A percentile compares a stretch with the other conserved stretches of the same genome.
Conservation (phyloP, 768 basidiomycete genomes). For the Termitomyces sp. region DNA sequence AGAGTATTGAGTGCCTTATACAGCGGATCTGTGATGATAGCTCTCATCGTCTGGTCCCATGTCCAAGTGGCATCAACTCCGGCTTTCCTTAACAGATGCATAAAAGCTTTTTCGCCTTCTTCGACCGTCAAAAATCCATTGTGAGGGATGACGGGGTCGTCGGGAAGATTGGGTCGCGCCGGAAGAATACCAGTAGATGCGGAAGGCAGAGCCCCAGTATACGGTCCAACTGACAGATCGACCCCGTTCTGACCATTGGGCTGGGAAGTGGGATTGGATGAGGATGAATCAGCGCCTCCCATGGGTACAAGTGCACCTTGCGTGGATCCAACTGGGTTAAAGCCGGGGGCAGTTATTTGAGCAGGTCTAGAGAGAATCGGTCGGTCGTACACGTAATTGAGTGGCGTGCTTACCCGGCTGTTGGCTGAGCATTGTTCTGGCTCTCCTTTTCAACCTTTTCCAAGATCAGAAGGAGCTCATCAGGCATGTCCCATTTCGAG, state of each 20-base stretch:
- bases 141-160: conserved; percentile 84
- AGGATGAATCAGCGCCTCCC: conserved; percentile 45
- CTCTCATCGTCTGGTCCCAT: conserved; percentile 98
- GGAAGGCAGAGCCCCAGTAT: conserved; percentile 56
- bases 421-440: conserved; percentile 29
- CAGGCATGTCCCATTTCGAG: conserved; percentile 98
- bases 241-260: conserved; percentile 43
- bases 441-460: conserved; percentile 82
- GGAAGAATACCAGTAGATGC: conserved; percentile 57
- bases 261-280: conserved; percentile 45
- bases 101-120: conserved; percentile 93
- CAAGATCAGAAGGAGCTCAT: conserved; percentile 79
- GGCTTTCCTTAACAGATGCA: conserved; percentile 81
- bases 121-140: conserved; percentile 83
- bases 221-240: conserved; percentile 42
- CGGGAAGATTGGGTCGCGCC: conserved; percentile 72
- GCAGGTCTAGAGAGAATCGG: conserved; percentile 18
- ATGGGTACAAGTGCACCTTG: conserved; percentile 52
- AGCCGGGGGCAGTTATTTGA: conserved; percentile 35
- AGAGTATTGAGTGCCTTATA: conserved; percentile 92
- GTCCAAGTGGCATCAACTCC: conserved; percentile 91
- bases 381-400: neutral
- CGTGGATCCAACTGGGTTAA: conserved; percentile 34
- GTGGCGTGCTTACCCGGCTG: conserved; percentile 21
- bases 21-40: conserved; percentile 95